phyloP scores from a whole-genome alignment of 139 green algal species.

The Chlamydomonas sp. region DNA sequence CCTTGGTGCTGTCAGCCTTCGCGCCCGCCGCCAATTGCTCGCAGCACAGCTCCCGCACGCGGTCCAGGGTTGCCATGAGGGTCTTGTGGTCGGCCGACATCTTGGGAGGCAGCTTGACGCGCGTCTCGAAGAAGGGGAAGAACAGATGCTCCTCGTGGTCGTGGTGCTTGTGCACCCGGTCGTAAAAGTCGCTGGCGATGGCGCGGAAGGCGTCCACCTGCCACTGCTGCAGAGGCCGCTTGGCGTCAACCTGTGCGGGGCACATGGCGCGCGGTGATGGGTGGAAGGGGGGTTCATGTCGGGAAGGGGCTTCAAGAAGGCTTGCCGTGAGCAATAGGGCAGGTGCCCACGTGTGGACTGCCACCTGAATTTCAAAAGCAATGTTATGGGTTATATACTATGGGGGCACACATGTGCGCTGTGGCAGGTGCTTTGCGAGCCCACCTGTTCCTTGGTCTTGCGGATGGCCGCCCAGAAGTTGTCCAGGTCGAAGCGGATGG shows the following conservation, averaged over 20 bases:
- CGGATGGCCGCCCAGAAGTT: not conserved
- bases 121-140: conserved; percentile 10
- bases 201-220: conserved; percentile 1
- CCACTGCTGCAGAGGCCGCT: not conserved
- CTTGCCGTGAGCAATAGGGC: not conserved
- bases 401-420: too few species aligned
- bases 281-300: not conserved
- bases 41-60: not conserved
- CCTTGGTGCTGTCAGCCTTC: not conserved
- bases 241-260: not conserved
- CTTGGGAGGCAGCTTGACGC: conserved; percentile 7
- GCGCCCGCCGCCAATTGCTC: not conserved
- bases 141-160: conserved; percentile 5
- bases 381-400: too few species aligned
- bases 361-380: too few species aligned
- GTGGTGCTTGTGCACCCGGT: not conserved
- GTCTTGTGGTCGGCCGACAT: conserved; percentile 8
- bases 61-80: not conserved
- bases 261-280: not conserved
- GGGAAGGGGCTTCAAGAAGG: not conserved
- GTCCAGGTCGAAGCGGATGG: conserved; percentile 28
- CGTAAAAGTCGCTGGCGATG: not conserved
- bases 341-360: not conserved
- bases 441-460: not conserved
- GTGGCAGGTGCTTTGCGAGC: not conserved